Conservation (phyloP, 164 flowering plant species). For the Aristolochia californica region DNA sequence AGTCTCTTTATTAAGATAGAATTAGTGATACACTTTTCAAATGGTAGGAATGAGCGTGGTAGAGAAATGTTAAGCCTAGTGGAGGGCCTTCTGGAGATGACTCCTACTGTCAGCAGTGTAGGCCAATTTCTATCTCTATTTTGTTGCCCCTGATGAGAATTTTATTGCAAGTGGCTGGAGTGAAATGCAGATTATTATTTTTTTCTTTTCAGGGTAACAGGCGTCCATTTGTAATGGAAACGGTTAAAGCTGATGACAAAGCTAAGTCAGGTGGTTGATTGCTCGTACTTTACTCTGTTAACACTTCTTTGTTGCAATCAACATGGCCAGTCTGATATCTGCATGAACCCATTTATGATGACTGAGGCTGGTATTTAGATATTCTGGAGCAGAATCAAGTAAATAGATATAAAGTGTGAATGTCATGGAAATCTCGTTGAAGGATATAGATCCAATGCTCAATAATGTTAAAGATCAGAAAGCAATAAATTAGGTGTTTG, state of each 20-base stretch:
- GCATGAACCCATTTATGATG: neutral
- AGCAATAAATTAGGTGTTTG: too few relatives aligned
- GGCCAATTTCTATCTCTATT: neutral
- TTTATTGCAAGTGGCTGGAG: neutral
- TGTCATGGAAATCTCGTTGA: too few relatives aligned
- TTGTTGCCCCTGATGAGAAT: neutral
- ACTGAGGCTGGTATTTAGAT: neutral
- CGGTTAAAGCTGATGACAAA: slow-evolving; percentile 89
- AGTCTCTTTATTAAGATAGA: neutral
- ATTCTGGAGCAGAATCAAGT: too few relatives aligned
- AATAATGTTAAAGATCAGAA: too few relatives aligned
- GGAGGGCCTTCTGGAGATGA: slow-evolving; percentile 61
- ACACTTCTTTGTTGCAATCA: neutral
- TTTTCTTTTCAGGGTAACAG: slow-evolving; percentile 58
- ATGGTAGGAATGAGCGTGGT: slow-evolving; percentile 86
- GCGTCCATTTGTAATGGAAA: slow-evolving; percentile 77
- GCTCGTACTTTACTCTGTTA: neutral
- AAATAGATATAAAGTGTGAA: too few relatives aligned
- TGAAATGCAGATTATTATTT: neutral
- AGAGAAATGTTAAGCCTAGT: slow-evolving; percentile 83
- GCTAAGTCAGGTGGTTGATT: slow-evolving; percentile 67
- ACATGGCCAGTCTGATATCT: neutral
- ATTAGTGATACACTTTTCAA: slow-evolving; percentile 4
- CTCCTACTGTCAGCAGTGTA: slow-evolving; percentile 77
- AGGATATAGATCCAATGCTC: too few relatives aligned